These are phyloP conservation scores for Fragaria iinumae DNA, from an alignment of 306 rosid genomes.

Conservation along the genomic window DNA sequence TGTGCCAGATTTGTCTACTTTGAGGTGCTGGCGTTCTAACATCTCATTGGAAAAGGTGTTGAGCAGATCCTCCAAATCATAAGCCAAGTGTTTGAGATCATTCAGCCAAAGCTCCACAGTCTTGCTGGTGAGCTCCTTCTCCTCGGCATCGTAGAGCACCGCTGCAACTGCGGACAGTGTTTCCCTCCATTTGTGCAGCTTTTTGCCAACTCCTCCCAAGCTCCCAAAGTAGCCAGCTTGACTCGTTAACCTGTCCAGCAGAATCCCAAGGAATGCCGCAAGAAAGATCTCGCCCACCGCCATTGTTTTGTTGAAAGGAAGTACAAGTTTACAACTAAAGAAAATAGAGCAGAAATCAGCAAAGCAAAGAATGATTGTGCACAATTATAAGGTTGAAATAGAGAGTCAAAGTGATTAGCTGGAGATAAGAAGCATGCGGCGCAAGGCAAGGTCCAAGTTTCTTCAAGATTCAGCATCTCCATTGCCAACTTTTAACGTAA, in stretches of 20 bases:
- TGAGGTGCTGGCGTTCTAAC: background rate
- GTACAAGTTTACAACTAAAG: too few species aligned
- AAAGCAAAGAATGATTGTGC: too few species aligned
- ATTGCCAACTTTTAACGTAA: too few species aligned
- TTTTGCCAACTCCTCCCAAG: background rate
- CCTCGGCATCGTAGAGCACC: constrained; percentile 21
- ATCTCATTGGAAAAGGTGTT: constrained; percentile 19
- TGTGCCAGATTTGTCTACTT: too few species aligned
- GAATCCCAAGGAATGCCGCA: background rate
- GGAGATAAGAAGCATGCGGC: too few species aligned
- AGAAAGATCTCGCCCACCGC: background rate
- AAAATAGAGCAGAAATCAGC: too few species aligned
- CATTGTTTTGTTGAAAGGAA: background rate
- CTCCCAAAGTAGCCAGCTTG: background rate
- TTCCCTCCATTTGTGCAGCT: background rate
- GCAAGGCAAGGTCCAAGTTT: too few species aligned
- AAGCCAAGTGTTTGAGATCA: constrained; percentile 22
- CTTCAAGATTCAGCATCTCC: too few species aligned
- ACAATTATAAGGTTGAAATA: too few species aligned
- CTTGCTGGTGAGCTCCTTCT: background rate
- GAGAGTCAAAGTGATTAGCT: too few species aligned
- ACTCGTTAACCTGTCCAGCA: background rate
- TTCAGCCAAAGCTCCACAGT: constrained; percentile 13
- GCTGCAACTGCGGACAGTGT: background rate
- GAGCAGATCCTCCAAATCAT: constrained; percentile 23